Base-by-base conservation (phyloP, 352 stramenopile species). In the Pythium periplocum region DNA sequence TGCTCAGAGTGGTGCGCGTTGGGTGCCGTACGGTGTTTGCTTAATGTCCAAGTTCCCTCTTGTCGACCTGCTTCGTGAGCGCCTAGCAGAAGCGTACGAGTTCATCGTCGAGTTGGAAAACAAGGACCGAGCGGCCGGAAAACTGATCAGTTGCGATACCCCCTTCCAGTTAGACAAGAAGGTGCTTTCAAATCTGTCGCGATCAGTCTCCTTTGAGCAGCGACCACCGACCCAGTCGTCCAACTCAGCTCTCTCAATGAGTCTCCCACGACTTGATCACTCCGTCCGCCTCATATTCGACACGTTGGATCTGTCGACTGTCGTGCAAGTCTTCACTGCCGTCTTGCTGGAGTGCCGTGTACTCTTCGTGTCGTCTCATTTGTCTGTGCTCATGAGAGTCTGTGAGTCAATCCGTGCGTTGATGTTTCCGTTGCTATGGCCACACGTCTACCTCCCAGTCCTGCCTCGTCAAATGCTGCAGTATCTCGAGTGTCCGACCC, bases 391-490 rank as follows among this genome's bases (percentile, higher is more conserved):
- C 37, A 86, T 92, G 69, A 90, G 88, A 46, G 80, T 87, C 11
- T 69, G 67, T 50, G 86, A 95, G 55, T 80, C 83, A 0, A 59
- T 94, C 34, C 80, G 81, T 46, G 69, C 82, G 31, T 73, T 96
- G n/a, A 84, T 96, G 73, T 87, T 87, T 37, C 87, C 87, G 4
- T 56, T 96, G 12, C 65, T 82, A 12, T 96, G 87, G 87, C 83
- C 86, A 31, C 87, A 96, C 51, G 81, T 94, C 42, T 96, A 95
- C 59, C 60, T 90, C 5, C 86, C 83, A 0, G 71, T 96, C 40
- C 68, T 96, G 32, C 86, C 86, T 2, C 73, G 68, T 6, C 68
- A 74, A 48, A 87, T 95, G 78, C 64, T 92, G 12, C 78, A 89
- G 65, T 93, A 89, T 50, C 69, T 95, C 12, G 80, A 95, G 49